Evolutionary conservation across 257 asterid species (phyloP), one percentile per base, ranked within the genome.

Genomic region (Rehmannia glutinosa): DNA sequence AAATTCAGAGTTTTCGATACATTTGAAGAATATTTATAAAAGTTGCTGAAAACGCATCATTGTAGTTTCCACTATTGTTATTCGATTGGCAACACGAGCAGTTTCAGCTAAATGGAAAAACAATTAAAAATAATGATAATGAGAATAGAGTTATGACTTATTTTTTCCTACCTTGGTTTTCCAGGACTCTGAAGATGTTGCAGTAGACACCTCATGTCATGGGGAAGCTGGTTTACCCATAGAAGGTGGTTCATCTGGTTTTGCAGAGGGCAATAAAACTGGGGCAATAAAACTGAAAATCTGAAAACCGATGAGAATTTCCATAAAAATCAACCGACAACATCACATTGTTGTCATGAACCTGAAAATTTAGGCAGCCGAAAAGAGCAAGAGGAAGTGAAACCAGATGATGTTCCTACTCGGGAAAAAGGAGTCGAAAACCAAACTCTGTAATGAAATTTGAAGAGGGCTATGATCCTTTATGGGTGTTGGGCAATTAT

Each of bases 381-480:
- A 17, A 32, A 16, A 32, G 28, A 25, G 54, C 56, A 46, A 21
- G 68, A 65, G 28, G 68, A 72, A 38, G 17, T 43, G 61, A 49
- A 19, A n/a, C n/a, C n/a, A 47, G 71, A 62, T 15, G 43, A 72
- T 23, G 23, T 57, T 9, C 41, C 35, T 36, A 27, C 19, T 36
- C 47, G n/a, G 49, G 30, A 49, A 73, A 66, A 51, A 51, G 78
- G 62, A 50, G 12, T 23, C 39, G 64, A 24, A 73, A 63, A 45
- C 64, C 69, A 19, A 65, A 43, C 66, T 50, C 78, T 39, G 36
- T 59, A 21, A 36, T 36, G 2, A 66, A 21, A 36, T 27, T 58
- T 6, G 77, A 73, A 12, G 77, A 73, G 58, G 77, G 77, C n/a
- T 73, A 73, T 27, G 64, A 66, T 64, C 61, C 71, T 15, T 55